Conservation (phyloP, 2,329 filamentous ascomycete genomes). For the Tympanopsis confertula region DNA sequence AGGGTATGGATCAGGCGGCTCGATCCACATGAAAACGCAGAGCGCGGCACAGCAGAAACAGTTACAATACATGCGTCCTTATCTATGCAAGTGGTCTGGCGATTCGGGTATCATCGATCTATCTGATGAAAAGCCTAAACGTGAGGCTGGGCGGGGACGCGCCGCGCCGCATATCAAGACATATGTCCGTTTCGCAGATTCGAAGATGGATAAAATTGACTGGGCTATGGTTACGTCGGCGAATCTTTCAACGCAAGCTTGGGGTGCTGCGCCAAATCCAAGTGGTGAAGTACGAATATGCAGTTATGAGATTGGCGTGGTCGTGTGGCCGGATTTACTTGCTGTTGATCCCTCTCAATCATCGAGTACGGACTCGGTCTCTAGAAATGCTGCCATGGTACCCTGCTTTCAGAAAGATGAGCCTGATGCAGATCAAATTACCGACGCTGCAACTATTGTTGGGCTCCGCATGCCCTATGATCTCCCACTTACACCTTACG, state of each 20-base stretch:
- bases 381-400: neutral
- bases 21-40: conserved; percentile 45
- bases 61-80: conserved; percentile 33
- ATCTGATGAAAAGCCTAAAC: neutral
- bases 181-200: conserved; percentile 32
- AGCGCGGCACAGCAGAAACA: conserved; percentile 39
- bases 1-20: conserved; percentile 41
- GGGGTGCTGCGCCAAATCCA: conserved; percentile 27
- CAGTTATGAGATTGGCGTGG: conserved; percentile 46
- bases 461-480: conserved; percentile 49
- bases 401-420: neutral
- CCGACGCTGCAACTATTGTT: conserved; percentile 19
- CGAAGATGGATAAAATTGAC: conserved; percentile 10
- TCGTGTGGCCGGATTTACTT: conserved; percentile 38
- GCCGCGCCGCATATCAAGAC: conserved; percentile 54
- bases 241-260: conserved; percentile 50
- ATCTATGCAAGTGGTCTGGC: conserved; percentile 39
- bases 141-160: conserved; percentile 4
- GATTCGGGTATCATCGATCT: neutral
- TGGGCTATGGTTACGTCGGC: conserved; percentile 51
- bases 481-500: conserved; percentile 38
- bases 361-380: too few relatives aligned
- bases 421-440: too few relatives aligned
- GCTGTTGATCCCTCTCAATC: conserved; percentile 29
- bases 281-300: conserved; percentile 30